Conservation (phyloP, 2,329 filamentous ascomycete genomes). For the Erysiphe pulchra region DNA sequence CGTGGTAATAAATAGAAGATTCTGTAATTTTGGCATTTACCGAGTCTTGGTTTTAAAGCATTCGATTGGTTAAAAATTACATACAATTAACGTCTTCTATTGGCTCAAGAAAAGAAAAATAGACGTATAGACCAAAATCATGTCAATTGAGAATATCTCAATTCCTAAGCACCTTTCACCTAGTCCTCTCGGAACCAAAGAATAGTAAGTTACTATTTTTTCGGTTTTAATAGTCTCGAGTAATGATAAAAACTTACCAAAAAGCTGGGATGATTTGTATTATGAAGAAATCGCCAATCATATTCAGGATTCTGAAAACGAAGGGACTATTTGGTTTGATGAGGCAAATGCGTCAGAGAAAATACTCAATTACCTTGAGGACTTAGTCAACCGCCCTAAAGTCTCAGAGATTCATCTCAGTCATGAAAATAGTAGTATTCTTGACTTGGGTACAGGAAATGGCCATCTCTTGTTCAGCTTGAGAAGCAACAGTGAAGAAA, state of each 20-base stretch:
- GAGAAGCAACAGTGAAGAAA: conserved; percentile 19
- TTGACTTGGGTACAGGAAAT: conserved; percentile 88
- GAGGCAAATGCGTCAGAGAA: conserved; percentile 73
- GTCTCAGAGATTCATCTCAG: conserved; percentile 4
- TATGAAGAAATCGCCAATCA: conserved; percentile 45
- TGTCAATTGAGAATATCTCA: neutral
- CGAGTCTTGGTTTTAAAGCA: too few relatives aligned
- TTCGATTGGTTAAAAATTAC: too few relatives aligned
- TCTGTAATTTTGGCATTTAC: too few relatives aligned
- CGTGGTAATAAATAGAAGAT: too few relatives aligned
- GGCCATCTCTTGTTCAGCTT: conserved; percentile 75
- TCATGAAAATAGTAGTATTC: conserved; percentile 25
- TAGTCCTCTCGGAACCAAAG: conserved; percentile 57
- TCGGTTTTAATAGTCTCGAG: neutral
- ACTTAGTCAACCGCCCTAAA: conserved; percentile 4
- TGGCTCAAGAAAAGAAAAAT: neutral
- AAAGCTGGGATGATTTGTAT: conserved; percentile 56
- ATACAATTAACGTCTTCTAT: too few relatives aligned
- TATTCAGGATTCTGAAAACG: conserved; percentile 44
- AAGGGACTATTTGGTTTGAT: conserved; percentile 88
- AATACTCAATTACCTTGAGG: conserved; percentile 34
- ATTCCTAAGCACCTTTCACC: conserved; percentile 33
- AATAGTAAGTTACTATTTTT: conserved; percentile 36
- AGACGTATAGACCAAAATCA: neutral
- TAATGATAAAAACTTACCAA: neutral